Conservation (phyloP, 2,329 filamentous ascomycete genomes). For the Sarocladium kiliense region DNA sequence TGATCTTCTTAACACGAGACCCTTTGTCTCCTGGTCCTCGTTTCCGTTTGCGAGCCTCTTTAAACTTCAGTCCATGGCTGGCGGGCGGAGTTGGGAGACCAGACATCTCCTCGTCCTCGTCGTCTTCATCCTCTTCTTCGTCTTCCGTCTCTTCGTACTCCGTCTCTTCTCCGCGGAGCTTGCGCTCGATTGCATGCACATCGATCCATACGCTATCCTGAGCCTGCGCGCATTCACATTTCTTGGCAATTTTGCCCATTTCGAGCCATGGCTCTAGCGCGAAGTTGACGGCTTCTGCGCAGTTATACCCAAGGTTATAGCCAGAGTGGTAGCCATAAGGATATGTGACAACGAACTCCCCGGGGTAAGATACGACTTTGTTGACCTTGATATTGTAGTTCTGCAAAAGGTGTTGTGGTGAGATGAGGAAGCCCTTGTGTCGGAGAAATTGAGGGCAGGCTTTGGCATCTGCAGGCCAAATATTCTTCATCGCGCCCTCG, state of each 20-base stretch:
- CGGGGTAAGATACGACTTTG: constrained; percentile 89
- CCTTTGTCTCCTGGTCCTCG: constrained; percentile 28
- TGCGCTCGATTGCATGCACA: constrained; percentile 91
- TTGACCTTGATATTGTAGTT: constrained; percentile 96
- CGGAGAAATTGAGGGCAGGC: constrained; percentile 93
- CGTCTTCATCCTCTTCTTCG: constrained; percentile 62
- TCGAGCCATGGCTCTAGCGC: constrained; percentile 92
- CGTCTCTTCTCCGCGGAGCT: constrained; percentile 81
- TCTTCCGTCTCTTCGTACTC: constrained; percentile 77
- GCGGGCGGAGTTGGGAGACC: constrained; percentile 75
- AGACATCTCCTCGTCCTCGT: constrained; percentile 54
- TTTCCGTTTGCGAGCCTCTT: constrained; percentile 60
- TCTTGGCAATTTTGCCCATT: constrained; percentile 92
- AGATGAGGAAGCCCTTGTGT: constrained; percentile 97
- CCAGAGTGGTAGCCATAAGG: constrained; percentile 98
- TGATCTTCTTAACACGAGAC: constrained; percentile 67
- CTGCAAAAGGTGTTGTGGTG: constrained; percentile 77
- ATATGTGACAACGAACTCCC: constrained; percentile 97
- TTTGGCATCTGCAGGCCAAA: constrained; percentile 94
- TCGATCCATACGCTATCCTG: constrained; percentile 99
- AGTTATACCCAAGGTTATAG: constrained; percentile 97
- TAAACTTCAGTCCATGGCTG: constrained; percentile 65
- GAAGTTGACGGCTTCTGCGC: constrained; percentile 97
- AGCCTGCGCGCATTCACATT: constrained; percentile 91
- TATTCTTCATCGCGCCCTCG: constrained; percentile 88